Conservation (phyloP, 768 basidiomycete species). For the Chalciporus chontae region DNA sequence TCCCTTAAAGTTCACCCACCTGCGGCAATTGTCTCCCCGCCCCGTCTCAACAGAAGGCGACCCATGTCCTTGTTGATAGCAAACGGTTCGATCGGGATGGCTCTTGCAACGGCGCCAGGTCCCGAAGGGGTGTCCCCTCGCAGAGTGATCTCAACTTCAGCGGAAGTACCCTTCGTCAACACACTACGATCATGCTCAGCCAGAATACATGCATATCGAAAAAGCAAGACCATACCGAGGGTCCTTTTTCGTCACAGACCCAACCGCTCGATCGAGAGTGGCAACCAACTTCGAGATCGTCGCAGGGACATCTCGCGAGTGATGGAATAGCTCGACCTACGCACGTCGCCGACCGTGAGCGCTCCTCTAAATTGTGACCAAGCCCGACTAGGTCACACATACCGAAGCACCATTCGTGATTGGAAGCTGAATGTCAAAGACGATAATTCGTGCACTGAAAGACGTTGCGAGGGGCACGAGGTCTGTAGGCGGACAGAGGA, state of each 20-base stretch:
- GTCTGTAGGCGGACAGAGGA: constrained; percentile 74
- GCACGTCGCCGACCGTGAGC: neutral
- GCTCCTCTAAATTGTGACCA: neutral
- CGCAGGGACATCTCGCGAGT: constrained; percentile 89
- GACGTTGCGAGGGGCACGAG: constrained; percentile 70
- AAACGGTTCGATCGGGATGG: constrained; percentile 87
- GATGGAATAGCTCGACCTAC: constrained; percentile 91
- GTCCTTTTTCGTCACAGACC: constrained; percentile 67
- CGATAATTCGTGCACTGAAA: constrained; percentile 86
- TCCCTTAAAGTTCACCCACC: constrained; percentile 42
- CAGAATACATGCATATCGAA: neutral
- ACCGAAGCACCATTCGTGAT: constrained; percentile 87
- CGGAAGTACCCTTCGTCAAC: constrained; percentile 78
- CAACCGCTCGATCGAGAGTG: constrained; percentile 74
- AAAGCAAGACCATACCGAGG: constrained; percentile 57
- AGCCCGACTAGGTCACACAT: constrained; percentile 17
- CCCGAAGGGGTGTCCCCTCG: constrained; percentile 54
- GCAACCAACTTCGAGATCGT: constrained; percentile 79
- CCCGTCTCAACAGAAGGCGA: constrained; percentile 77
- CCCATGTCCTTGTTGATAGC: constrained; percentile 94
- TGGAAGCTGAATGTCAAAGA: constrained; percentile 90
- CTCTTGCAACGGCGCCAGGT: constrained; percentile 40
- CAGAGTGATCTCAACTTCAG: constrained; percentile 80
- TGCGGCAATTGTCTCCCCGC: constrained; percentile 92
- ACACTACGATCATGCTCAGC: constrained; percentile 49